Evolutionary conservation across 441 rosid species (phyloP), one percentile per base, ranked within the genome.

Genomic region (Geranium incanum): DNA sequence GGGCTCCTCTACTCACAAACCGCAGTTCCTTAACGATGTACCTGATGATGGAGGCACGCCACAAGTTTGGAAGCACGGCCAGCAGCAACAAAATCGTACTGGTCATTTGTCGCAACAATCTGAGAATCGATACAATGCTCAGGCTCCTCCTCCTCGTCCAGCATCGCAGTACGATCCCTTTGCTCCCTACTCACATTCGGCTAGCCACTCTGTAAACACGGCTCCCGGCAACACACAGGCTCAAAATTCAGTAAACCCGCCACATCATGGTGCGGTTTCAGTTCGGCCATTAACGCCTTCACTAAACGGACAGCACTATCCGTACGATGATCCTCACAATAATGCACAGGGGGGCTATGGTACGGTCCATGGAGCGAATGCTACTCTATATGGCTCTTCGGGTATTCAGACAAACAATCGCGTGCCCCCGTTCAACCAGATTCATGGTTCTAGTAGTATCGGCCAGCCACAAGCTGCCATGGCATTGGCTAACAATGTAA

Each of bases 291-390:
- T 78, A 71, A 70, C 74, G 41, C 84, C 84, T 73, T 73, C 89
- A 71, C 97, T 85, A 71, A 76, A 76, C 76, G 90, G 89, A 63
- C 85, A 86, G 71, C 92, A 81, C 72, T 84, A 83, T 82, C 90
- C 80, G 74, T 76, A 68, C 57, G 90, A 86, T 71, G 81, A 74
- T 79, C 70, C 86, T 77, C 75, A 77, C 5, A 74, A 66, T 70
- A 70, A 77, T 64, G 38, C 28, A 38, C 86, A 78, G 60, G 85
- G 76, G 76, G 85, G 81, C 63, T 86, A 85, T 75, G 77, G 81
- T 70, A 68, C 78, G 70, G 76, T 76, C 66, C 86, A 75, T 79
- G 93, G 84, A 79, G 70, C 73, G 28, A 87, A 79, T 72, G 78
- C 79, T 76, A 76, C 87, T 52, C 67, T 83, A 39, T 89, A 82